Evolutionary conservation across 306 rosid genomes (phyloP), one percentile per base, ranked within the genome.

Genomic region (Comarum palustre): DNA sequence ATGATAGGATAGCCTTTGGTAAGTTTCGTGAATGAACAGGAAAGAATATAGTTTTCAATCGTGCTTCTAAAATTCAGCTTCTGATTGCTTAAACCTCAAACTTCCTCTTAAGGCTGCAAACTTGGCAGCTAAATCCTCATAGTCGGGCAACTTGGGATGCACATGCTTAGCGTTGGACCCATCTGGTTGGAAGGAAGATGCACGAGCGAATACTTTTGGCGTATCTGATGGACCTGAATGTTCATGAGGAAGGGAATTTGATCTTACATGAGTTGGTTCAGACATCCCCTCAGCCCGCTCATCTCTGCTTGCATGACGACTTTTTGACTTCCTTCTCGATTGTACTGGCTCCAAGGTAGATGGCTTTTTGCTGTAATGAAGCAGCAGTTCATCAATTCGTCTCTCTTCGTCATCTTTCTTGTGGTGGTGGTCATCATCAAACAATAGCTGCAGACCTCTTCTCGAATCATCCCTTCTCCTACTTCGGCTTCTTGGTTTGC

Each of bases 91-190:
- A 24, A 46, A 72, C 71, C 66, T 48, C 81, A 80, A 89, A 72
- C 79, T 78, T 73, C 96, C 96, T 80, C 87, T 91, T 80, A 94
- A 70, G 50, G 97, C 92, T 3, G 96, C 97, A 86, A 94, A 83
- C 72, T 83, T 84, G 50, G 91, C 91, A 68, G 95, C 90, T 82
- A 94, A 79, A 83, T 89, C 96, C 67, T 91, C 99, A 73, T 82
- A 94, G 80, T 91, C 90, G 0, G 97, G 99, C 72, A 94, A 77
- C 57, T 94, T 94, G n/a, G 99, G 99, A 79, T 94, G 99, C 74
- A 94, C 99, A 13, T 91, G 97, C 65, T 80, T 78, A 67, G 97
- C 93, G 1, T 54, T 79, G 66, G 88, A 84, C 65, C 87, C 57
- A 76, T 88, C 89, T 13, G 87, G 84, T 84, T 94, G 97, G 74